These are phyloP conservation scores for Rhytidiadelphus loreus DNA, from an alignment of 225 moss, liverwort and hornwort genomes.

Conservation along the genomic window DNA sequence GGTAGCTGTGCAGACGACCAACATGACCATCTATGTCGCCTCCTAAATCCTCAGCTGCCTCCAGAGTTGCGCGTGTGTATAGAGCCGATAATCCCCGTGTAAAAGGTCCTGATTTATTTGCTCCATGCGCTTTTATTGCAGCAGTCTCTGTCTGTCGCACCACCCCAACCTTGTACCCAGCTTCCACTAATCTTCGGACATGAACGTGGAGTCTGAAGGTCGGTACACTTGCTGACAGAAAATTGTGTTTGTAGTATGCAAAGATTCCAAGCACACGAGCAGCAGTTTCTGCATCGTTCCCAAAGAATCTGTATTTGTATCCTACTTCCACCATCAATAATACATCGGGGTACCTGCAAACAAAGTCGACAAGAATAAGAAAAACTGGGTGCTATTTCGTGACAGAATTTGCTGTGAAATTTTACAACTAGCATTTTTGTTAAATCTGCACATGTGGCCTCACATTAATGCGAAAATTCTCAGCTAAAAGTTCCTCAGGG, in stretches of 20 bases:
- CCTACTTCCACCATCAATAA: conserved; percentile 93
- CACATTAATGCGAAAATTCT: neutral
- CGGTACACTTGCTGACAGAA: conserved; percentile 83
- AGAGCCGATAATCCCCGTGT: conserved; percentile 82
- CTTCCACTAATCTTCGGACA: conserved; percentile 89
- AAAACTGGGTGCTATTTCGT: neutral
- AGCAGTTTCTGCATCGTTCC: conserved; percentile 83
- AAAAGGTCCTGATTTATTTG: conserved; percentile 83
- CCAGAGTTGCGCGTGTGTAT: conserved; percentile 83
- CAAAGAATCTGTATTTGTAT: conserved; percentile 84
- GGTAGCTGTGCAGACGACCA: conserved; percentile 68
- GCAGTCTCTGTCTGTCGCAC: conserved; percentile 97
- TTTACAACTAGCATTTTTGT: neutral
- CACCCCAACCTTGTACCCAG: conserved; percentile 95
- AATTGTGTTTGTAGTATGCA: conserved; percentile 80
- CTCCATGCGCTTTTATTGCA: conserved; percentile 90
- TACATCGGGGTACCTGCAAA: conserved; percentile 67
- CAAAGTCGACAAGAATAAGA: neutral
- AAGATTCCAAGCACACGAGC: conserved; percentile 70
- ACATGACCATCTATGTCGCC: conserved; percentile 39
- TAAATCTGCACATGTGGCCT: neutral
- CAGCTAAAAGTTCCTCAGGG: neutral
- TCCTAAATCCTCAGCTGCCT: conserved; percentile 87
- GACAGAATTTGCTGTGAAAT: neutral
- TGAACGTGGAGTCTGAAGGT: conserved; percentile 93